These are phyloP conservation scores for Blastocystis sp. DNA, from an alignment of 352 stramenopile genomes.

Conservation along the genomic window DNA sequence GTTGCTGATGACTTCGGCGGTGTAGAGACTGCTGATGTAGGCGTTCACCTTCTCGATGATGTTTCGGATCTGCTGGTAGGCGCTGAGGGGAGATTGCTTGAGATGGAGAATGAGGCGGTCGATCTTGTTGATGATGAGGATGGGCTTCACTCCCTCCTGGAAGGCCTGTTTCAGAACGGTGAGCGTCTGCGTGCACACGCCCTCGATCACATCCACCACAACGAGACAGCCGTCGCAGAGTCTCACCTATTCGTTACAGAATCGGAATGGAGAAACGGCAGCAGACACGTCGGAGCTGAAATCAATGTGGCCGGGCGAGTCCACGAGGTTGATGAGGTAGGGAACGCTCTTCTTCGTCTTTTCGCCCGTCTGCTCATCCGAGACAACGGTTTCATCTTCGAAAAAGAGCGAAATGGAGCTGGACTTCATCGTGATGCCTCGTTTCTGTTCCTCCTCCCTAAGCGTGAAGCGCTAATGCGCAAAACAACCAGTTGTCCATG, in stretches of 20 bases:
- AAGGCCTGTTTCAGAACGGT: constrained; percentile 88
- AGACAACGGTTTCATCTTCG: constrained; percentile 71
- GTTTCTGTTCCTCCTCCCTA: constrained; percentile 85
- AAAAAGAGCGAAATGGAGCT: constrained; percentile 90
- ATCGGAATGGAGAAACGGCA: constrained; percentile 73
- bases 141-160: constrained; percentile 86
- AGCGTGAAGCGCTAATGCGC: not conserved
- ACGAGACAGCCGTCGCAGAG: constrained; percentile 89
- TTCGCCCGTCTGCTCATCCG: constrained; percentile 22
- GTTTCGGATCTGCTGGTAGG: constrained; percentile 83
- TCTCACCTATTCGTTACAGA: constrained; percentile 73
- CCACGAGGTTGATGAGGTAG: constrained; percentile 89
- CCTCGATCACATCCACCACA: constrained; percentile 91
- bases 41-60: constrained; percentile 76
- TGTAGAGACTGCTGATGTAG: constrained; percentile 80
- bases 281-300: constrained; percentile 91
- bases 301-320: constrained; percentile 90
- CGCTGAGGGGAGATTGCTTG: constrained; percentile 83
- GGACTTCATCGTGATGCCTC: constrained; percentile 94
- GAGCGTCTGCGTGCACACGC: constrained; percentile 89
- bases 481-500: constrained; percentile 83
- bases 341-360: constrained; percentile 71
- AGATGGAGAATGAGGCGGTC: constrained; percentile 89
- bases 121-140: constrained; percentile 95
- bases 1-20: constrained; percentile 77